phyloP scores from a whole-genome alignment of 768 basidiomycete species.

The Saitozyma sp. region DNA sequence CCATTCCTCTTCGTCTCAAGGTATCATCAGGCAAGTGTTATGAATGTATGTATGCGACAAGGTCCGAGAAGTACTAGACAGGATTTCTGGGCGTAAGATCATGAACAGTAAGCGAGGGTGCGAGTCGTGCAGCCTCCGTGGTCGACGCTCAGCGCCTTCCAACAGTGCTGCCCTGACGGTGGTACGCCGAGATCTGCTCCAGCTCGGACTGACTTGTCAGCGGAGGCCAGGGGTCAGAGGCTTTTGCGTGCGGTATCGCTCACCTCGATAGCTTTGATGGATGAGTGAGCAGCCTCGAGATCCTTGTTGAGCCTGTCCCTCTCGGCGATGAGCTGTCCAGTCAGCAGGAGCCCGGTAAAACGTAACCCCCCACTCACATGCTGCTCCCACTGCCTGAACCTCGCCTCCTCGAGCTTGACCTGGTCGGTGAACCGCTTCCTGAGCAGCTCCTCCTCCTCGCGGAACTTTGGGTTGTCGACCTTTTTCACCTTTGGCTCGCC shows the following conservation, averaged over 20 bases:
- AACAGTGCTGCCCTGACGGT: constrained; percentile 45
- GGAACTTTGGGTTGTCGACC: constrained; percentile 98
- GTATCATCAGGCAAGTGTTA: too few relatives aligned
- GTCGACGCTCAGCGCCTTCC: constrained; percentile 30
- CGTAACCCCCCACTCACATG: constrained; percentile 66
- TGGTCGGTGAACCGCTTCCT: constrained; percentile 99
- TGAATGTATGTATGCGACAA: too few relatives aligned
- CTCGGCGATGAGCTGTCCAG: constrained; percentile 84
- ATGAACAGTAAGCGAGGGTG: too few relatives aligned
- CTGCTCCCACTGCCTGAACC: constrained; percentile 99
- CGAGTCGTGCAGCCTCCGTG: too few relatives aligned
- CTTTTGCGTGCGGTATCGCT: constrained; percentile 10
- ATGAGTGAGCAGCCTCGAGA: constrained; percentile 71
- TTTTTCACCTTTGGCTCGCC: constrained; percentile 99
- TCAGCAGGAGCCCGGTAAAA: constrained; percentile 1
- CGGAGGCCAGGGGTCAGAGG: background rate
- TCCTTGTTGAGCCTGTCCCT: constrained; percentile 99
- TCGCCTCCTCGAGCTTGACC: constrained; percentile 95
- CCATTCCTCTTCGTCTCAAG: too few relatives aligned
- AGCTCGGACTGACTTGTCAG: constrained; percentile 40
- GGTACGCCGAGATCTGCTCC: constrained; percentile 48
- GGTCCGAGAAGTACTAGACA: too few relatives aligned
- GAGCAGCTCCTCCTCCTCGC: constrained; percentile 96
- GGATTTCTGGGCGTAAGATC: too few relatives aligned
- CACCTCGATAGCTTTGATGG: constrained; percentile 52